A percentile compares a stretch with the other conserved stretches of the same genome.
These are phyloP conservation scores for Colletotrichum noveboracense DNA, from an alignment of 2,329 filamentous ascomycete genomes.

Conservation along the genomic window DNA sequence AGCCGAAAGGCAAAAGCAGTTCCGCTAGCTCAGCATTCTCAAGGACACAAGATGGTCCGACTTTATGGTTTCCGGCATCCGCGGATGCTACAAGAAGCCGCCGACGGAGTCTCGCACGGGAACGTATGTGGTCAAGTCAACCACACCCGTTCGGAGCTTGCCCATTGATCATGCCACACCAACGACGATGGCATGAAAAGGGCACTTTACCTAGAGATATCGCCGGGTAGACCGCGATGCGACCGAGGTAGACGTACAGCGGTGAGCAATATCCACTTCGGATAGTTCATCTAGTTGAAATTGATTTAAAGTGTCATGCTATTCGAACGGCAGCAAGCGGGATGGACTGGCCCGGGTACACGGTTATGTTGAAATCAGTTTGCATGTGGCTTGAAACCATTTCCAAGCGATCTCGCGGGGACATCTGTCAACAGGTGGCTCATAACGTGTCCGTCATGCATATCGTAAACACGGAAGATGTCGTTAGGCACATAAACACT, in stretches of 20 bases:
- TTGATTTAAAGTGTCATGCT: not conserved
- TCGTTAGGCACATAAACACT: not conserved
- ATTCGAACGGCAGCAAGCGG: not conserved
- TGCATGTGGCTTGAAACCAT: rapidly evolving
- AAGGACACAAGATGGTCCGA: not conserved
- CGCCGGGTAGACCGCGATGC: not conserved
- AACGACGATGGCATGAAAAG: not conserved
- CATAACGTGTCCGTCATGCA: not conserved
- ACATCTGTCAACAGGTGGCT: rapidly evolving
- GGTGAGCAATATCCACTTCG: rapidly evolving
- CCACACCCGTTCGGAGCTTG: not conserved
- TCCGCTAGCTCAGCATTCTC: too few relatives aligned
- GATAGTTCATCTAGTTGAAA: not conserved
- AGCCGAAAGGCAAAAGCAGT: not conserved
- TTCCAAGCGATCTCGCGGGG: not conserved
- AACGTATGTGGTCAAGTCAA: not conserved
- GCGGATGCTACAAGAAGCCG: not conserved
- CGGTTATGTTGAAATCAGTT: rapidly evolving
- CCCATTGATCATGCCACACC: not conserved
- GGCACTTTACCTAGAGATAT: not conserved
- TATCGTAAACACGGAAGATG: not conserved
- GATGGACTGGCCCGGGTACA: not conserved
- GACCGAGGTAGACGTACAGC: not conserved
- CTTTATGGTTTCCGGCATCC: not conserved
- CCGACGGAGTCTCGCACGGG: not conserved